Conservation (phyloP, 345 rosid genomes). For the Gossypium turneri region DNA sequence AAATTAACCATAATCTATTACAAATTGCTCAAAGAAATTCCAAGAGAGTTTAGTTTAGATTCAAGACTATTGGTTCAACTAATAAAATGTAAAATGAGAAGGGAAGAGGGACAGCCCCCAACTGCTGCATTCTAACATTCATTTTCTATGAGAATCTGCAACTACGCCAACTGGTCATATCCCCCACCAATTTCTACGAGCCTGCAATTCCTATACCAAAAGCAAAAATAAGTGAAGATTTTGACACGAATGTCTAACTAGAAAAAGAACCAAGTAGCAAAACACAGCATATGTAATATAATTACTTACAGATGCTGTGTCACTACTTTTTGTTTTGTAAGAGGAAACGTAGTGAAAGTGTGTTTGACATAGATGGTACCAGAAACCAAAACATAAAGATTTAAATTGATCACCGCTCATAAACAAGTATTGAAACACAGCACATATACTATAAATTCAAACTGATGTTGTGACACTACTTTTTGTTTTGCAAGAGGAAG, state of each 20-base stretch:
- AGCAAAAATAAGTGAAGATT: background rate
- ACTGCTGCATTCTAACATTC: background rate
- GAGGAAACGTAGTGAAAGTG: no score
- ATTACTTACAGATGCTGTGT: no score
- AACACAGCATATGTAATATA: no score
- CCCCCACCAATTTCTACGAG: background rate
- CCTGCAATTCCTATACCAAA: background rate
- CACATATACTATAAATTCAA: background rate
- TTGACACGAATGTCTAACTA: background rate
- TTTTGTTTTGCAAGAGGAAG: background rate
- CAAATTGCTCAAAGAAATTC: background rate
- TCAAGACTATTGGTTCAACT: background rate
- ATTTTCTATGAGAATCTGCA: background rate
- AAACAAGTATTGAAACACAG: background rate
- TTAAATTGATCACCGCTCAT: background rate
- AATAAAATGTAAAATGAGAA: background rate
- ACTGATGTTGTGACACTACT: background rate
- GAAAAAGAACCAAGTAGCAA: no score
- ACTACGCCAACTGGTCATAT: background rate
- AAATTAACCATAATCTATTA: constrained; percentile 2
- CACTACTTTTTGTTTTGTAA: no score
- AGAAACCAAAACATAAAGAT: background rate
- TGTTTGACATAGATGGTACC: background rate
- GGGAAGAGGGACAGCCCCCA: background rate
- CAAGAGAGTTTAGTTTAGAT: constrained; percentile 1